Percentiles rank a stretch among this genome's conserved stretches.
Evolutionary conservation across 1,284 basidiomycete species (phyloP).

Genomic region (Ustilago shanxiensis): DNA sequence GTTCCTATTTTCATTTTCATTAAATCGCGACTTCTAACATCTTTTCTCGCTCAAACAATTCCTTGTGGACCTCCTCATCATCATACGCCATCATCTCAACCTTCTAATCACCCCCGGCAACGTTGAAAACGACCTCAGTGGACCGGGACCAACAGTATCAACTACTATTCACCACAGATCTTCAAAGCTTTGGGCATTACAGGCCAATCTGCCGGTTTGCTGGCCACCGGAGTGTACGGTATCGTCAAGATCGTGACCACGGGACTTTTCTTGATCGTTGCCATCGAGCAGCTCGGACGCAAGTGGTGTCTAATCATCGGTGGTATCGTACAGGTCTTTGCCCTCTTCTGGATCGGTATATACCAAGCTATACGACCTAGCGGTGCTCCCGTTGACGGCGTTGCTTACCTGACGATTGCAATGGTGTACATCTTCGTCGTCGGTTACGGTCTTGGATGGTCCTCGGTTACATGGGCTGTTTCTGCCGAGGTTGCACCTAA

Average conservation of each 20-base stretch:
- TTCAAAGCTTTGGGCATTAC: conserved; percentile 62
- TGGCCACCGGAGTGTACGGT: conserved; percentile 54
- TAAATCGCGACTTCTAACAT: neutral
- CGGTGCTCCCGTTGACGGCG: conserved; percentile 38
- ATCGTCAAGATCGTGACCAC: conserved; percentile 52
- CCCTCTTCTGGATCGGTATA: conserved; percentile 48
- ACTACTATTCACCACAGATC: conserved; percentile 58
- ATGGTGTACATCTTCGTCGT: conserved; percentile 51
- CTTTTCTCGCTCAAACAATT: neutral
- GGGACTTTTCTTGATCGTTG: conserved; percentile 39
- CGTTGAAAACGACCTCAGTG: conserved; percentile 6
- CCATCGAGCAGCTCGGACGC: conserved; percentile 53
- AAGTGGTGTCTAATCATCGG: conserved; percentile 54
- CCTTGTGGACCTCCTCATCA: neutral
- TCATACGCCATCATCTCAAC: neutral
- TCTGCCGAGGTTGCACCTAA: conserved; percentile 67
- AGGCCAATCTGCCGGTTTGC: conserved; percentile 47
- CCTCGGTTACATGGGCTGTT: conserved; percentile 55
- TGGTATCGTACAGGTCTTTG: conserved; percentile 44
- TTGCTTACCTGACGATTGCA: conserved; percentile 45
- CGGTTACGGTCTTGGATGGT: conserved; percentile 46
- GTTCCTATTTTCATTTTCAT: too few species aligned
- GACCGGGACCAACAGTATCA: conserved; percentile 53
- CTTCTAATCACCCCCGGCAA: neutral
- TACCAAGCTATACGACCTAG: conserved; percentile 45